Conservation (phyloP, 2,329 filamentous ascomycete genomes). For the Aspergillus latus region DNA sequence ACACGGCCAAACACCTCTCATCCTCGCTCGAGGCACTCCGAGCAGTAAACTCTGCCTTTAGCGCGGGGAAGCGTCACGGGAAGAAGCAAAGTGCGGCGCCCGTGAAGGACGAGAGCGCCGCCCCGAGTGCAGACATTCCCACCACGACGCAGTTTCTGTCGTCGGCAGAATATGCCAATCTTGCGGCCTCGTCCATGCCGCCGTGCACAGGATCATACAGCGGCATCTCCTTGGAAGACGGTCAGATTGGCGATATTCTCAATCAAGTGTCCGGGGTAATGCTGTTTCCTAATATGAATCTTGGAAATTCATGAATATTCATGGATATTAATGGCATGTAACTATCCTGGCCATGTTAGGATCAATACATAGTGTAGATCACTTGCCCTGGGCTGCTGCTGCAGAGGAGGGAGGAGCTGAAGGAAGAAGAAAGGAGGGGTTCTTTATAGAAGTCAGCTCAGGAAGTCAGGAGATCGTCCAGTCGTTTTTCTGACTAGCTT, state of each 20-base stretch:
- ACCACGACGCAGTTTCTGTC: slow-evolving; percentile 10
- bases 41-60: slow-evolving; percentile 33
- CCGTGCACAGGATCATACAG: slow-evolving; percentile 10
- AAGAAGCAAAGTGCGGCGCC: neutral
- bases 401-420: neutral
- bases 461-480: neutral
- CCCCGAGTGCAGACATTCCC: slow-evolving; percentile 12
- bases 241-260: slow-evolving; percentile 33
- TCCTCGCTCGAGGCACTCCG: slow-evolving; percentile 35
- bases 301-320: slow-evolving; percentile 12
- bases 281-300: slow-evolving; percentile 35
- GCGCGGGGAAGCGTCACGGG: slow-evolving; percentile 18
- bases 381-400: neutral
- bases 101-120: slow-evolving; percentile 2
- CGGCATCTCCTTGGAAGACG: slow-evolving; percentile 21
- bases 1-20: slow-evolving; percentile 35
- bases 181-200: slow-evolving; percentile 3
- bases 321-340: neutral
- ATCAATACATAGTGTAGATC: neutral
- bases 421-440: neutral
- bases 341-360: neutral
- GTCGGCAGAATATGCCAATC: slow-evolving; percentile 13
- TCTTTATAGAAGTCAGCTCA: neutral
- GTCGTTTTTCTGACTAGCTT: neutral
- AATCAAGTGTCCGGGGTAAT: slow-evolving; percentile 38